These are phyloP conservation scores for Diaporthe helianthi DNA, from an alignment of 2,329 filamentous ascomycete genomes.

Conservation along the genomic window DNA sequence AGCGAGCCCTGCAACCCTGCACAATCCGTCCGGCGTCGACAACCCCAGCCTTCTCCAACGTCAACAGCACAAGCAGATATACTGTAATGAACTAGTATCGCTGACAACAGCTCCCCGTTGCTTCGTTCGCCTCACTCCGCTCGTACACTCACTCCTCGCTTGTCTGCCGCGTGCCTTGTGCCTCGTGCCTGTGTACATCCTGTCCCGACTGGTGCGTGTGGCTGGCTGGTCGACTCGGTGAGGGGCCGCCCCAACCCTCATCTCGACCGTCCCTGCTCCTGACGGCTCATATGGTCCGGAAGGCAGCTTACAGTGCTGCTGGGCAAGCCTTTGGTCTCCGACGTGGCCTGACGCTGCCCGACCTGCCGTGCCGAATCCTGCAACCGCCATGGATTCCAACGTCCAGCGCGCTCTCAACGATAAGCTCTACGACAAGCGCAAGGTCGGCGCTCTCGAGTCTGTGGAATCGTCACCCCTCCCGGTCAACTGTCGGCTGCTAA, in stretches of 20 bases:
- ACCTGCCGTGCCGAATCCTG: background rate
- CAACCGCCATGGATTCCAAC: constrained; percentile 76
- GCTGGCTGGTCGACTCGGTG: background rate
- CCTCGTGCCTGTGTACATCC: constrained; percentile 3
- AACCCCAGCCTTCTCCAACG: constrained; percentile 13
- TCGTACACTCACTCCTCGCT: background rate
- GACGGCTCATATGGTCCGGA: background rate
- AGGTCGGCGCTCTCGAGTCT: constrained; percentile 94
- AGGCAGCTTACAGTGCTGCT: constrained; percentile 4
- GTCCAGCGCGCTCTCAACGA: constrained; percentile 94
- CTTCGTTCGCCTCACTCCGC: background rate
- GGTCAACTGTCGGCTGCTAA: background rate
- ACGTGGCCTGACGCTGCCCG: background rate
- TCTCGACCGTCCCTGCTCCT: background rate
- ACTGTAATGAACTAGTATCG: constrained; percentile 9
- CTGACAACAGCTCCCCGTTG: constrained; percentile 10
- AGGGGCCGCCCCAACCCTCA: background rate
- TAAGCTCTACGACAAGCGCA: constrained; percentile 98
- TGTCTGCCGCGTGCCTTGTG: background rate
- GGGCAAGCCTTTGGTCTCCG: constrained; percentile 9
- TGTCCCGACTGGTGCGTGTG: background rate
- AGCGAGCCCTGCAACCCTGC: constrained; percentile 9
- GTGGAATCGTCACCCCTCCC: constrained; percentile 43
- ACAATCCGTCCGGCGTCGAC: background rate
- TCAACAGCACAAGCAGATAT: background rate